Percentiles rank a stretch among this genome's conserved stretches.
phyloP scores from a whole-genome alignment of 73 alveolate species.

The Paramecium sonneborni region DNA sequence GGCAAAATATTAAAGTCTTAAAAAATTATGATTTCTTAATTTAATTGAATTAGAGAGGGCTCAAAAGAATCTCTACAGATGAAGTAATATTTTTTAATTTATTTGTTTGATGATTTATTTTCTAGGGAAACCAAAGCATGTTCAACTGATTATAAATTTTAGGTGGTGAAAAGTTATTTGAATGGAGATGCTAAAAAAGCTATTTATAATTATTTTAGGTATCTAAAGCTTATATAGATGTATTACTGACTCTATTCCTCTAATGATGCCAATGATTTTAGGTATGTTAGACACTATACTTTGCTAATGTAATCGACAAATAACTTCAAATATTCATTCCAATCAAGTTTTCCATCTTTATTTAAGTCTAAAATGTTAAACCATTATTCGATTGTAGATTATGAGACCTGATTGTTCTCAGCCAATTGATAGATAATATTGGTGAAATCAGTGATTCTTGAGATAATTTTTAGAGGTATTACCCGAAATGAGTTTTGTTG shows the following conservation, averaged over 20 bases:
- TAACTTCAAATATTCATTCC: not conserved
- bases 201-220: not conserved
- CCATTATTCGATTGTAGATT: not conserved
- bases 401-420: not conserved
- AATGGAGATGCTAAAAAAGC: conserved; percentile 40
- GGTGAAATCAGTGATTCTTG: not conserved
- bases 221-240: not conserved
- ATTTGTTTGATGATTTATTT: not conserved
- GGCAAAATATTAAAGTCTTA: conserved; percentile 4
- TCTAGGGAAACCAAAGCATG: not conserved
- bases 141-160: not conserved
- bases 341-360: not conserved
- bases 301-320: not conserved
- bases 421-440: not conserved
- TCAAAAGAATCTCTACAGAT: not conserved
- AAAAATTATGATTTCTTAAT: not conserved
- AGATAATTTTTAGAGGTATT: not conserved
- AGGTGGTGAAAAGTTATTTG: not conserved
- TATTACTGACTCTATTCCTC: not conserved
- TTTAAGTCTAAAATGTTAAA: not conserved
- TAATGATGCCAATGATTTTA: not conserved
- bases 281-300: not conserved
- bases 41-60: not conserved
- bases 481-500: not conserved
- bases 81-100: not conserved